Conservation (phyloP, 352 stramenopile species). For the Phytophthora tentaculata region DNA sequence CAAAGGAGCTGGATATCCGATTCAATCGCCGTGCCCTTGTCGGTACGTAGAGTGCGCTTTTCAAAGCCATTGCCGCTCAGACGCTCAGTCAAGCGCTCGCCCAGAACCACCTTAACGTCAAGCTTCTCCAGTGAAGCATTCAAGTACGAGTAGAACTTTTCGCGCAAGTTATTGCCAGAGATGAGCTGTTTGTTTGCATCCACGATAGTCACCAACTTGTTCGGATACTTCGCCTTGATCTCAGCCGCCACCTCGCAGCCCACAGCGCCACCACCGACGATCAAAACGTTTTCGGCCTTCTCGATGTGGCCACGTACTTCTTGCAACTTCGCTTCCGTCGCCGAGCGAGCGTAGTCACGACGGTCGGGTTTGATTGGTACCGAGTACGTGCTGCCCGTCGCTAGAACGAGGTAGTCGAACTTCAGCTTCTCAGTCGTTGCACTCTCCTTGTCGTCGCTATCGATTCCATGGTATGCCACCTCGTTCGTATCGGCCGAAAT, state of each 20-base stretch:
- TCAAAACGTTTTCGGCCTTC: conserved; percentile 49
- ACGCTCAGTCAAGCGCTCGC: conserved; percentile 53
- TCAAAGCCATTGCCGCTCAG: conserved; percentile 49
- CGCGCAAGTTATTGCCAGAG: conserved; percentile 39
- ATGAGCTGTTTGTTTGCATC: conserved; percentile 47
- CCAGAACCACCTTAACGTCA: conserved; percentile 59
- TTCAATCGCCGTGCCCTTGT: conserved; percentile 61
- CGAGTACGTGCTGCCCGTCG: conserved; percentile 63
- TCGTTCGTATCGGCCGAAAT: conserved; percentile 42
- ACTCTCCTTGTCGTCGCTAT: conserved; percentile 36
- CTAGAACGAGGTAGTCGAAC: conserved; percentile 74
- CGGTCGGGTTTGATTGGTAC: conserved; percentile 56
- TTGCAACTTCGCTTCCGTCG: conserved; percentile 45
- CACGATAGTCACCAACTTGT: conserved; percentile 67
- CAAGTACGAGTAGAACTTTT: conserved; percentile 54
- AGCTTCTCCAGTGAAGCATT: conserved; percentile 40
- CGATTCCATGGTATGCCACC: conserved; percentile 45
- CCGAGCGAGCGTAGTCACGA: conserved; percentile 28
- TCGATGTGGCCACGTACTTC: conserved; percentile 50
- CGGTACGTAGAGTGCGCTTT: conserved; percentile 45
- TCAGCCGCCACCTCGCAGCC: conserved; percentile 68
- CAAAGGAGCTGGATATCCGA: conserved; percentile 64
- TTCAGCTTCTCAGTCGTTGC: conserved; percentile 33
- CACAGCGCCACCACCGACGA: conserved; percentile 68
- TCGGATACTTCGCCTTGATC: conserved; percentile 60